Evolutionary conservation across 2,329 filamentous ascomycete species (phyloP), one percentile per base, ranked within the genome.

Genomic region (Paramyrothecium sp.): DNA sequence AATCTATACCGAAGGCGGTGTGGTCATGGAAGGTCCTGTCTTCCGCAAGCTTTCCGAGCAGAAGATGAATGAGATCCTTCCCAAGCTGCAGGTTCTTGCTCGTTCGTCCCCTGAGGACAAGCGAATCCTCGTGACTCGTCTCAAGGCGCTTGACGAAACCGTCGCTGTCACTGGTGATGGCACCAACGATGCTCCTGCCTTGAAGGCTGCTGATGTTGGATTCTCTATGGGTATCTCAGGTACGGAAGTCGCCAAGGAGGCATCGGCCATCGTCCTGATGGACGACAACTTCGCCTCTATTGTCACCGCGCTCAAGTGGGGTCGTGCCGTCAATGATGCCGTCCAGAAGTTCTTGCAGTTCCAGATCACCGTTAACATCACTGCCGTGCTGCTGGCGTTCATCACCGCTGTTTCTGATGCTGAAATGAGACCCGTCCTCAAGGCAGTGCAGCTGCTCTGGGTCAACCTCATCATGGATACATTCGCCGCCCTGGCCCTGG

Each of bases 51-150:
- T 77, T 3, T 67, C 65, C 1, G 86, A 87, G 41, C 51, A 81
- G 69, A 65, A 79, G 17, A 66, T 73, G 69, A 70, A 82, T 54
- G 74, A 76, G 2, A 73, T 85, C 21, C 83, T 88, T 46, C 85
- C 84, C 7, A 82, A 86, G 50, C 78, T 90, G 2, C 87, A 88
- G 63, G 86, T 90, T 19, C 78, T 90, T 49, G 88, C 88, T 26
- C 81, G 87, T 53, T 89, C 87, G 0, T 89, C 85, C 48, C 88
- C 88, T 0, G 86, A 90, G 60, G 88, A 90, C 62, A 90, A 90
- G 72, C 77, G 85, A 16, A 81, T 83, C 41, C 78, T 90, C 34
- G 87, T 90, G 33, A 84, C 82, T 64, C 78, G 83, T 46, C 75
- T 90, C 1, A 86, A 87, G 64, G 81, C 84, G 52, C 80, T 89